These are phyloP conservation scores for Pichia sp. DNA, from an alignment of 1,139 yeast genomes.

Conservation along the genomic window DNA sequence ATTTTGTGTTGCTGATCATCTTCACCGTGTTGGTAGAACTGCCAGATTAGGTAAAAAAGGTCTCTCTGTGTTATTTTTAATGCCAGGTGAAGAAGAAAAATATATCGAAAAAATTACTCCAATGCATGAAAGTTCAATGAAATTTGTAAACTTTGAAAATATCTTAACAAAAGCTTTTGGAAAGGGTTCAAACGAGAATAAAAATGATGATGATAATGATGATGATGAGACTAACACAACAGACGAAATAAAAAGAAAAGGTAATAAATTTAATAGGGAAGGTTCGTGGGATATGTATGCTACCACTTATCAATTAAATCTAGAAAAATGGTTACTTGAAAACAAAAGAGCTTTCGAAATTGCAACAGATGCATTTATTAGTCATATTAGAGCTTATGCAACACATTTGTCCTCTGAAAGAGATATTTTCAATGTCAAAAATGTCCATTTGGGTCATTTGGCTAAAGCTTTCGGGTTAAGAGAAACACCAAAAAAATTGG, in stretches of 20 bases:
- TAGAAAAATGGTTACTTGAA: slow-evolving; percentile 83
- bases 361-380: slow-evolving; percentile 61
- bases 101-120: slow-evolving; percentile 57
- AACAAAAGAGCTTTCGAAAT: slow-evolving; percentile 51
- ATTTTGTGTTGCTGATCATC: slow-evolving; percentile 78
- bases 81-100: slow-evolving; percentile 85
- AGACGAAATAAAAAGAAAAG: slow-evolving; percentile 29
- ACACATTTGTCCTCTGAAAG: slow-evolving; percentile 84
- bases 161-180: slow-evolving; percentile 58
- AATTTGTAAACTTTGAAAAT: slow-evolving; percentile 44
- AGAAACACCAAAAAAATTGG: slow-evolving; percentile 80
- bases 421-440: slow-evolving; percentile 68
- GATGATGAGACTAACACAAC: slow-evolving; percentile 26
- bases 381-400: slow-evolving; percentile 94
- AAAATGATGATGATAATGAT: slow-evolving; percentile 18
- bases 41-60: slow-evolving; percentile 95
- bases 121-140: slow-evolving; percentile 55
- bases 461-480: slow-evolving; percentile 93
- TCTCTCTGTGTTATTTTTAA: slow-evolving; percentile 61
- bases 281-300: slow-evolving; percentile 87
- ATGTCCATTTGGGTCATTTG: slow-evolving; percentile 86
- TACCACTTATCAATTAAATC: slow-evolving; percentile 89
- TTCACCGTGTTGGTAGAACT: slow-evolving; percentile 95
- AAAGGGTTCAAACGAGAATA: slow-evolving; percentile 32
- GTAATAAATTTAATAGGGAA: slow-evolving; percentile 29